These are phyloP conservation scores for Ceriops tagal DNA, from an alignment of 345 rosid species.

Conservation along the genomic window DNA sequence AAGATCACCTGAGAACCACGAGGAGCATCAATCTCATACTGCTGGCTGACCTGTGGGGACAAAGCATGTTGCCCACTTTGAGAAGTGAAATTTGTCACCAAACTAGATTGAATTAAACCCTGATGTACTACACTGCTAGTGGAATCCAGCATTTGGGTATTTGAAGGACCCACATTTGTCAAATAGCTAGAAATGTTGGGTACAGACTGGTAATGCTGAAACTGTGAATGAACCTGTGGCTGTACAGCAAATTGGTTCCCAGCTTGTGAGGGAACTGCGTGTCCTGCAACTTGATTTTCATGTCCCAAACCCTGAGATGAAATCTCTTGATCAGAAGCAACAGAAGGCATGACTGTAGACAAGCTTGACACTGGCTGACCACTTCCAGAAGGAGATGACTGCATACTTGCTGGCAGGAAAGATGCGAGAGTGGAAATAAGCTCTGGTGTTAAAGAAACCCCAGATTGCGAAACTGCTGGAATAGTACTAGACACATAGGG, in stretches of 20 bases:
- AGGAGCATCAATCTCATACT: constrained; percentile 43
- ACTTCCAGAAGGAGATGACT: constrained; percentile 39
- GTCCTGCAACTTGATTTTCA: constrained; percentile 42
- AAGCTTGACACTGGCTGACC: constrained; percentile 42
- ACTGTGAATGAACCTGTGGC: constrained; percentile 35
- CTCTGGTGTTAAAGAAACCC: constrained; percentile 73
- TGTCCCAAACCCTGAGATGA: constrained; percentile 49
- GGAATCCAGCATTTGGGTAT: constrained; percentile 48
- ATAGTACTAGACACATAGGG: constrained; percentile 31
- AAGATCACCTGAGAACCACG: constrained; percentile 32
- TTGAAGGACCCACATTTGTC: constrained; percentile 35
- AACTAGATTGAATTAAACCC: constrained; percentile 36
- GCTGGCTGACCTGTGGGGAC: constrained; percentile 54
- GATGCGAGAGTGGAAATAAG: constrained; percentile 71
- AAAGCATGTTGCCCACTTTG: constrained; percentile 55
- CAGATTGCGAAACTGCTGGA: constrained; percentile 42
- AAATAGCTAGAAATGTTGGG: constrained; percentile 40
- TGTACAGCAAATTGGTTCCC: constrained; percentile 49
- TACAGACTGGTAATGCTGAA: constrained; percentile 42
- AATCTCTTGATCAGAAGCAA: constrained; percentile 34
- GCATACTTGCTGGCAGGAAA: constrained; percentile 54
- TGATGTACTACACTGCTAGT: constrained; percentile 47
- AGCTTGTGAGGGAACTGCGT: constrained; percentile 34
- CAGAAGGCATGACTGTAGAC: constrained; percentile 38
- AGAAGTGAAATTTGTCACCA: constrained; percentile 34